phyloP scores from a whole-genome alignment of 2,329 filamentous ascomycete species.

The Talaromyces verruculosus region DNA sequence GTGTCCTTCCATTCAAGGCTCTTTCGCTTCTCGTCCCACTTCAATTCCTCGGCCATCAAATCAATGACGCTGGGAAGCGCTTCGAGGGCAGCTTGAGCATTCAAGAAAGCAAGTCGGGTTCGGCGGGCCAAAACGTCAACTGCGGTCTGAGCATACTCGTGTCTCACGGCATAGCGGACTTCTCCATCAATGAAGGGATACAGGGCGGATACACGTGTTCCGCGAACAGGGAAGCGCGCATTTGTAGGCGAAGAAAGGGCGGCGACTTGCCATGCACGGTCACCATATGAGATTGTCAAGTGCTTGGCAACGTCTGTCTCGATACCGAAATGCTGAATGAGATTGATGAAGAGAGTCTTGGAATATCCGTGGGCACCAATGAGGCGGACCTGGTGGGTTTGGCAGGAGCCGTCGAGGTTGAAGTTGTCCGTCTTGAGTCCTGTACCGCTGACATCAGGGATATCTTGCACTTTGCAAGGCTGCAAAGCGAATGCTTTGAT shows the following conservation, averaged over 20 bases:
- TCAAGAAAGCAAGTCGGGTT: conserved; percentile 83
- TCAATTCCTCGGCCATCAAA: conserved; percentile 80
- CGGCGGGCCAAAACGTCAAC: conserved; percentile 83
- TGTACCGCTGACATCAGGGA: conserved; percentile 68
- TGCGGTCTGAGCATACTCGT: conserved; percentile 90
- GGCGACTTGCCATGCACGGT: conserved; percentile 88
- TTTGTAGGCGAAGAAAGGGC: conserved; percentile 75
- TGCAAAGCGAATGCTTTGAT: conserved; percentile 66
- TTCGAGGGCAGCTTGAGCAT: conserved; percentile 86
- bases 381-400: conserved; percentile 78
- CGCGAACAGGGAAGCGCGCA: conserved; percentile 77
- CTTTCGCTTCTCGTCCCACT: conserved; percentile 72
- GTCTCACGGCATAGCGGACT: conserved; percentile 78
- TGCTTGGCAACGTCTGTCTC: conserved; percentile 92
- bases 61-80: conserved; percentile 83
- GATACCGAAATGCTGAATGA: conserved; percentile 89
- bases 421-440: conserved; percentile 70
- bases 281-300: conserved; percentile 82
- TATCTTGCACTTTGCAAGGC: conserved; percentile 57
- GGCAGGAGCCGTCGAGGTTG: conserved; percentile 70
- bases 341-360: conserved; percentile 89
- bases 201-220: conserved; percentile 72
- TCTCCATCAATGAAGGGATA: conserved; percentile 94
- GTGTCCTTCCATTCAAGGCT: conserved; percentile 78
- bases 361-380: conserved; percentile 84